phyloP scores from a whole-genome alignment of 2,329 filamentous ascomycete genomes.

The Xylaria sp. region DNA sequence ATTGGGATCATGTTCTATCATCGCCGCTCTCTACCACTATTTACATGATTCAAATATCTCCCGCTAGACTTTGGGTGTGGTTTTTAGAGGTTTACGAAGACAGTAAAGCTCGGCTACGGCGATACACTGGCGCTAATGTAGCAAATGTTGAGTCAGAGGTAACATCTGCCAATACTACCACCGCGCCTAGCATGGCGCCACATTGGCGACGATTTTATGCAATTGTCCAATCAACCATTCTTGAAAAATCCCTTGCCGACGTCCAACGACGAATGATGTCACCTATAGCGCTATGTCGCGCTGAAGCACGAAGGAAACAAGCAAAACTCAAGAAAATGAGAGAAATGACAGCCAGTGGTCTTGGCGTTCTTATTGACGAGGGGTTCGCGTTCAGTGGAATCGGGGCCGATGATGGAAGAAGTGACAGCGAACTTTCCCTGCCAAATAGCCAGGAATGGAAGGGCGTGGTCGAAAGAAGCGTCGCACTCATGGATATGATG shows the following conservation, averaged over 20 bases:
- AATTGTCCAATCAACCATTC: constrained; percentile 80
- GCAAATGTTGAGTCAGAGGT: constrained; percentile 49
- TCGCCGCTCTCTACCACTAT: constrained; percentile 82
- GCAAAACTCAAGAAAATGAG: constrained; percentile 76
- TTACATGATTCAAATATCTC: constrained; percentile 88
- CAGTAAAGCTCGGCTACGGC: constrained; percentile 60
- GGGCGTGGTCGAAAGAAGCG: constrained; percentile 79
- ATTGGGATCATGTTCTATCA: constrained; percentile 90
- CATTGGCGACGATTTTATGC: constrained; percentile 80
- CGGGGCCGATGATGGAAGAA: constrained; percentile 65
- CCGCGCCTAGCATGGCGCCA: constrained; percentile 57
- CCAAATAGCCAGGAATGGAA: constrained; percentile 67
- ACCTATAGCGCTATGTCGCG: constrained; percentile 79
- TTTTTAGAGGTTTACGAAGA: constrained; percentile 75
- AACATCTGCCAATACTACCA: constrained; percentile 46
- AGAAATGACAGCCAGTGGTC: constrained; percentile 83
- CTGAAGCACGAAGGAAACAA: constrained; percentile 81
- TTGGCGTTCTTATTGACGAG: constrained; percentile 89
- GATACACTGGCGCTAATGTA: constrained; percentile 45
- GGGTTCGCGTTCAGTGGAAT: constrained; percentile 75
- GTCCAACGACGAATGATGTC: constrained; percentile 79
- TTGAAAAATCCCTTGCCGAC: constrained; percentile 76
- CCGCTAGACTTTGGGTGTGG: constrained; percentile 78
- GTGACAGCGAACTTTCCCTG: constrained; percentile 55
- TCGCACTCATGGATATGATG: constrained; percentile 87